Evolutionary conservation across 805 yeast genomes (phyloP).

Genomic region (Suhomyces sp.): DNA sequence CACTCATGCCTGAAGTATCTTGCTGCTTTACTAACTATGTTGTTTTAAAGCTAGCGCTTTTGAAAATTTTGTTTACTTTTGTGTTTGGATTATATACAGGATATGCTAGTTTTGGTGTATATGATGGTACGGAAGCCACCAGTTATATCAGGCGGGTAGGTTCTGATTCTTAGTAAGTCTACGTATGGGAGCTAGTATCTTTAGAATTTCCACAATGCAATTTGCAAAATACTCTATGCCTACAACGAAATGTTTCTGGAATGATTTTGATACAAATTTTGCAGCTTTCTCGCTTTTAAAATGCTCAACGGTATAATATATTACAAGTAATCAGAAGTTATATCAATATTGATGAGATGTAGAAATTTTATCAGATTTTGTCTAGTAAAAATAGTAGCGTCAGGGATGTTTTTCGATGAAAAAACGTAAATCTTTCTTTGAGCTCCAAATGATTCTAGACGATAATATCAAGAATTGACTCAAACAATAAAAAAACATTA

Average conservation of each 20-base stretch:
- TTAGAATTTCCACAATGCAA: background rate
- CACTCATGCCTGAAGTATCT: background rate
- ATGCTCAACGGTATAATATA: background rate
- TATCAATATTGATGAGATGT: too few relatives aligned
- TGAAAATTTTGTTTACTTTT: conserved; percentile 7
- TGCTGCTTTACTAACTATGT: background rate
- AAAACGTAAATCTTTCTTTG: too few relatives aligned
- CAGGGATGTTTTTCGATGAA: too few relatives aligned
- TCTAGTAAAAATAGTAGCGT: too few relatives aligned
- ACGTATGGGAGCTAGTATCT: background rate
- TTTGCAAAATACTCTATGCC: too few relatives aligned
- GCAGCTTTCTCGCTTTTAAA: background rate
- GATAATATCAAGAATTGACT: background rate
- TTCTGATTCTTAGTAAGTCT: background rate
- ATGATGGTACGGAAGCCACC: background rate
- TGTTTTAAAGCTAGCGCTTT: background rate
- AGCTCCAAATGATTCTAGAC: too few relatives aligned
- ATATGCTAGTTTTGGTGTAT: background rate
- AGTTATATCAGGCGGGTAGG: background rate
- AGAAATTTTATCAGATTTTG: too few relatives aligned
- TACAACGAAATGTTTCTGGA: too few relatives aligned
- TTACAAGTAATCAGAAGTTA: too few relatives aligned
- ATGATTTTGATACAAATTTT: background rate
- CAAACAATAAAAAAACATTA: background rate
- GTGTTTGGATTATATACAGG: conserved; percentile 1